phyloP scores from a whole-genome alignment of 2,329 filamentous ascomycete genomes.

The Fusarium longipes region DNA sequence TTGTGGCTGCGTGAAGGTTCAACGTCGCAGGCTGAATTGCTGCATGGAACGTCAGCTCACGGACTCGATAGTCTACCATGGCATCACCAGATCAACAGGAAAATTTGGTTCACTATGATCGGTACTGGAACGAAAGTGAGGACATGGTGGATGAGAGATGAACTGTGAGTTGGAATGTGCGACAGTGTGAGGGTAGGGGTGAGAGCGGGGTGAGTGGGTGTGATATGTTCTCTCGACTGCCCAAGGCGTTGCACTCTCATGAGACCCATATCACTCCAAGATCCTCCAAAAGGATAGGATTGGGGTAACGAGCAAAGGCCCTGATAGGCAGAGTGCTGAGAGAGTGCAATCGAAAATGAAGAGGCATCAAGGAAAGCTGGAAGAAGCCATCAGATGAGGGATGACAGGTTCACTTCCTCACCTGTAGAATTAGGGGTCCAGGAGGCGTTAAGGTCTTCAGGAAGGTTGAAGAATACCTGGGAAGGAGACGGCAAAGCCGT shows the following conservation, averaged over 20 bases:
- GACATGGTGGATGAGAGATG: slow-evolving; percentile 32
- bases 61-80: slow-evolving; percentile 44
- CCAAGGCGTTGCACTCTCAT: slow-evolving; percentile 30
- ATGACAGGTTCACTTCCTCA: slow-evolving; percentile 37
- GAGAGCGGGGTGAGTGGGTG: slow-evolving; percentile 39
- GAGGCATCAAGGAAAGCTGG: slow-evolving; percentile 1
- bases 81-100: slow-evolving; percentile 37
- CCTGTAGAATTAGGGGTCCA: slow-evolving; percentile 39
- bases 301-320: slow-evolving; percentile 12
- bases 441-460: slow-evolving; percentile 33
- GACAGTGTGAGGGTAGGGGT: slow-evolving; percentile 35
- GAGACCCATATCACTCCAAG: slow-evolving; percentile 39
- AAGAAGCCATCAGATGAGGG: slow-evolving; percentile 10
- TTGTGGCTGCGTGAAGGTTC: slow-evolving; percentile 29
- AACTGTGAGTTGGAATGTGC: slow-evolving; percentile 26
- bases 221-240: slow-evolving; percentile 40
- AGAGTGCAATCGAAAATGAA: neutral
- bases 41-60: slow-evolving; percentile 48
- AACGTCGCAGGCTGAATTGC: slow-evolving; percentile 37
- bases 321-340: neutral
- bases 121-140: slow-evolving; percentile 27
- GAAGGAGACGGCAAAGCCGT: slow-evolving; percentile 38
- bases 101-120: slow-evolving; percentile 27
- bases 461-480: slow-evolving; percentile 35
- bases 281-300: slow-evolving; percentile 31